Percentiles rank a stretch among this genome's conserved stretches.
These are phyloP conservation scores for Podosphaera leucotricha DNA, from an alignment of 2,329 filamentous ascomycete species.

Conservation along the genomic window DNA sequence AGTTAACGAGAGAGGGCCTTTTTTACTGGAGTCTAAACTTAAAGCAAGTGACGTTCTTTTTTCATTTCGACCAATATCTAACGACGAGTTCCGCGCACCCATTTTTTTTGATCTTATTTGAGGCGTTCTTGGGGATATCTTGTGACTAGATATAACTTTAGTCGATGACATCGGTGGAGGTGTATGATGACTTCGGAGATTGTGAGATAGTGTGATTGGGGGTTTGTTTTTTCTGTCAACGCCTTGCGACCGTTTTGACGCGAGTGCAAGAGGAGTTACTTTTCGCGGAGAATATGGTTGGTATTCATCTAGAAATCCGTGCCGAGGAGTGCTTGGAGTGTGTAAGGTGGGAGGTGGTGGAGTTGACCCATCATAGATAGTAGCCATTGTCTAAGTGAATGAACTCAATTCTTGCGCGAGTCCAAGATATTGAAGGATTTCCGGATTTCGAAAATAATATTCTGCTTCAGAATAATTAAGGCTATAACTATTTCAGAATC, in stretches of 20 bases:
- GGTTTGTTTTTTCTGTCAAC: constrained; percentile 28
- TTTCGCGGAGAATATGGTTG: constrained; percentile 51
- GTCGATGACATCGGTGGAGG: neutral
- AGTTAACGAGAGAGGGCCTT: neutral
- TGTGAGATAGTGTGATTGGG: constrained; percentile 13
- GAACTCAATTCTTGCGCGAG: neutral
- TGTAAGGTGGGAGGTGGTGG: constrained; percentile 33
- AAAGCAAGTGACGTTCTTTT: constrained; percentile 24
- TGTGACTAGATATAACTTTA: neutral
- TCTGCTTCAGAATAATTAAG: neutral
- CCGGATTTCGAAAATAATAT: neutral
- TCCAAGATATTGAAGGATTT: neutral
- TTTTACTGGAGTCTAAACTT: constrained; percentile 18
- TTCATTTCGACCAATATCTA: constrained; percentile 23
- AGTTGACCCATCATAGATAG: constrained; percentile 22
- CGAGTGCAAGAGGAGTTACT: constrained; percentile 26
- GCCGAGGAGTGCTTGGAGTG: constrained; percentile 45
- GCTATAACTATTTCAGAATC: neutral
- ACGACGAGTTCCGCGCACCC: constrained; percentile 7
- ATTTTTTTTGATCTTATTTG: constrained; percentile 12
- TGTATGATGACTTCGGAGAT: constrained; percentile 13
- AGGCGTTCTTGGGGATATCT: constrained; percentile 6
- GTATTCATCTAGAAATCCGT: constrained; percentile 44
- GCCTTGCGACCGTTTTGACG: constrained; percentile 26
- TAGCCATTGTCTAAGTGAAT: constrained; percentile 10